Conservation (phyloP, 257 asterid species). For the Nyctanthes arbortristis region DNA sequence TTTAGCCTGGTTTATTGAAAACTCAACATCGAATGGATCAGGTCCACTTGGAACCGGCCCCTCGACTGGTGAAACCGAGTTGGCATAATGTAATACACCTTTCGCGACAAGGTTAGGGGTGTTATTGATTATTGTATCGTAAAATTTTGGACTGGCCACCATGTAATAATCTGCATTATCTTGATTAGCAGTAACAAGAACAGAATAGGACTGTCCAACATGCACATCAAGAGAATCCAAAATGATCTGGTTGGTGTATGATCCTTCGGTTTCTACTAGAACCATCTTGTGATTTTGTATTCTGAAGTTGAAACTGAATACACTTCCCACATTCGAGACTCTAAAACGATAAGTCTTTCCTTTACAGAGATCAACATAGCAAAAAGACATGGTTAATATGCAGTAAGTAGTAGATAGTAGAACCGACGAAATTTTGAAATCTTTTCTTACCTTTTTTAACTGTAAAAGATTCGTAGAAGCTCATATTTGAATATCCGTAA, state of each 20-base stretch:
- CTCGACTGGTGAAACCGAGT: conserved; percentile 35
- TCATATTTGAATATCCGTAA: conserved; percentile 28
- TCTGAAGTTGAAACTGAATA: conserved; percentile 62
- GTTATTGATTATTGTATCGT: not conserved
- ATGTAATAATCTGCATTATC: conserved; percentile 50
- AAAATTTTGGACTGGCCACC: conserved; percentile 64
- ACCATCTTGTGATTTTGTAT: conserved; percentile 59
- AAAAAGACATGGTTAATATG: not conserved
- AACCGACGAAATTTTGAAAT: too few relatives aligned
- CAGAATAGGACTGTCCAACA: conserved; percentile 79
- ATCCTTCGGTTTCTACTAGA: conserved; percentile 71
- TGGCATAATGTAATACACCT: conserved; percentile 60
- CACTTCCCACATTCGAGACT: conserved; percentile 58
- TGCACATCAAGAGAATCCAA: conserved; percentile 63
- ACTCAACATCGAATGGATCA: conserved; percentile 46
- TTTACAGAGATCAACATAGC: conserved; percentile 4
- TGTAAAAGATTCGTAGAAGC: conserved; percentile 44
- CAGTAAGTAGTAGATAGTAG: not conserved
- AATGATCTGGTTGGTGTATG: conserved; percentile 49
- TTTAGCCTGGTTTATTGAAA: conserved; percentile 56
- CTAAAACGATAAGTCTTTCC: conserved; percentile 65
- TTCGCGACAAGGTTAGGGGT: conserved; percentile 38
- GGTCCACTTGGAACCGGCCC: conserved; percentile 73
- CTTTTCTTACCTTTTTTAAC: conserved; percentile 44
- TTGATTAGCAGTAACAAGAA: conserved; percentile 56